Evolutionary conservation across 768 basidiomycete species (phyloP), one percentile per base, ranked within the genome.

Genomic region (Leccinum subgranulosum): DNA sequence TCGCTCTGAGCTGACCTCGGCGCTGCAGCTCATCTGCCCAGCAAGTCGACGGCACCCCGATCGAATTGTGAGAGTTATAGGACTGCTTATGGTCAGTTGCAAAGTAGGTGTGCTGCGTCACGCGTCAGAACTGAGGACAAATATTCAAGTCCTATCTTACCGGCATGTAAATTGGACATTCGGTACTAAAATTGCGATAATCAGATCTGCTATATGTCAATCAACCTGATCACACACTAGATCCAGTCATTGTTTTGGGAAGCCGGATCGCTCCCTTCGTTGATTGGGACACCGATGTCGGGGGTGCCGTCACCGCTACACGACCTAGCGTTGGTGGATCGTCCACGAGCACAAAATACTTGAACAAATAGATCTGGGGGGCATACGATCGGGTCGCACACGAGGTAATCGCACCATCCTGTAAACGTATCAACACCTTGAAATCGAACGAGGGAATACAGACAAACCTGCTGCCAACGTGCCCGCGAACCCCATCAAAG

Each of bases 401-500:
- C 70, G 28, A 80, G 69, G 61, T 80, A 80, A 57, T 80, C 79
- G 58, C 78, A 79, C 79, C 79, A 80, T 15, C 74, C 78, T 80
- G 53, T 17, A 46, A 17, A 15, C 14, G 15, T 29, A 57, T 63
- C 49, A 60, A 51, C 53, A 9, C 11, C 4, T 49, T 34, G 34
- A 19, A 12, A 27, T 3, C 21, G 5, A 29, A 51, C 5, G 10
- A 53, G 14, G 15, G 29, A 51, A 33, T 12, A 11, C 15, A 53
- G 54, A 58, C 69, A 41, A 51, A 64, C 77, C 73, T 2, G 76
- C 75, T 52, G 67, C 74, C 10, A 81, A 60, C 4, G 81, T 81
- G 15, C 81, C 80, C 5, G 81, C 80, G 51, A 77, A 82, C 17
- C 81, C 81, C 75, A 82, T 80, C 19, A 79, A 63, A 36, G 78